Percentiles rank a stretch among this genome's conserved stretches.
Conservation (phyloP, 2,329 filamentous ascomycete genomes). For the Colletotrichum nymphaeae region DNA sequence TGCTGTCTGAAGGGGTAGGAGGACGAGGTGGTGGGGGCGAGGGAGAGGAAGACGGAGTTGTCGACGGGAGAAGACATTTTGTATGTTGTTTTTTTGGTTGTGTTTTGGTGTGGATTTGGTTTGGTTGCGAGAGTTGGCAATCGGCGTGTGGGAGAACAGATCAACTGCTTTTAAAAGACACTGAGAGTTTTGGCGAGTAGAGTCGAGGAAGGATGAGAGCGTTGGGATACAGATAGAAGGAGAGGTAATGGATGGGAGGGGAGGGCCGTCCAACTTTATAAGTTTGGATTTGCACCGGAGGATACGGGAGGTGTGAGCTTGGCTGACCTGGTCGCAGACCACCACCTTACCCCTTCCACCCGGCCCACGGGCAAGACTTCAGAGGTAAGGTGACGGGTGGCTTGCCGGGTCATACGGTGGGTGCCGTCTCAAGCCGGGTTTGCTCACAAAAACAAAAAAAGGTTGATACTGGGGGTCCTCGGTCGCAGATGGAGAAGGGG, state of each 20-base stretch:
- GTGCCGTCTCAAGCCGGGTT: slow-evolving; percentile 9
- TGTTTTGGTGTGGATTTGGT: neutral
- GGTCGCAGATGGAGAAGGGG: neutral
- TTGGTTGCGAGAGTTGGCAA: neutral
- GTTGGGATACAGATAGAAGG: neutral
- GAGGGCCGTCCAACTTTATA: slow-evolving; percentile 27
- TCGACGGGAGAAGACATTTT: slow-evolving; percentile 36
- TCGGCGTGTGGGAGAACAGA: slow-evolving; percentile 5
- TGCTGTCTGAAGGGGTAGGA: slow-evolving; percentile 60
- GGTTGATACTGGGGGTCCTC: neutral
- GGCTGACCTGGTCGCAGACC: slow-evolving; percentile 9
- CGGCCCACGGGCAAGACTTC: neutral
- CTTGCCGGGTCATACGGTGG: neutral
- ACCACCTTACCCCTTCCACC: neutral
- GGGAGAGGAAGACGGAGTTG: slow-evolving; percentile 60
- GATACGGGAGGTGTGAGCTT: neutral
- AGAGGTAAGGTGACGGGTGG: neutral
- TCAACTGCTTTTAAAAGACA: slow-evolving; percentile 19
- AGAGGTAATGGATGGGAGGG: neutral
- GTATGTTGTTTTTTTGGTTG: neutral
- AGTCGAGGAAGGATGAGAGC: slow-evolving; percentile 8
- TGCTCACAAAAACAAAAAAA: neutral
- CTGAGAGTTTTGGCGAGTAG: neutral
- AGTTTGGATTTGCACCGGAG: slow-evolving; percentile 4
- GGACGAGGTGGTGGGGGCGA: slow-evolving; percentile 68